Evolutionary conservation across 805 yeast species (phyloP).

Genomic region (Wickerhamomyces subpelliculosus): DNA sequence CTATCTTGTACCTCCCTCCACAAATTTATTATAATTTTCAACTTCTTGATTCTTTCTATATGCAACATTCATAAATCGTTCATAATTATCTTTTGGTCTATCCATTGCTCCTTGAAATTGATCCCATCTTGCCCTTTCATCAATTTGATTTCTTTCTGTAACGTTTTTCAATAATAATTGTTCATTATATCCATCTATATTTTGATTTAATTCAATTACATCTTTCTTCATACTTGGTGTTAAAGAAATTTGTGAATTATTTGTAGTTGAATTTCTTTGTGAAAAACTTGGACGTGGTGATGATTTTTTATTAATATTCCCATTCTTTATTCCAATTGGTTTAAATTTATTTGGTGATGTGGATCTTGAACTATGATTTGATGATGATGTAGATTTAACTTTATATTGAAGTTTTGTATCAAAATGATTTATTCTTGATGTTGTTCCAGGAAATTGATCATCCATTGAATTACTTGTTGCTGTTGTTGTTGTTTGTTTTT

Average conservation of each 20-base stretch:
- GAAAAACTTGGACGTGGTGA: not conserved
- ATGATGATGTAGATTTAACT: constrained; percentile 11
- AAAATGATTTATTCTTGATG: constrained; percentile 2
- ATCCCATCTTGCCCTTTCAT: constrained; percentile 9
- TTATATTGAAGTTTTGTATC: constrained; percentile 16
- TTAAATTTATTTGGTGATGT: constrained; percentile 5
- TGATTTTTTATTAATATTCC: too few relatives aligned
- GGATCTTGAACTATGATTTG: constrained; percentile 4
- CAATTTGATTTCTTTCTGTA: constrained; percentile 13
- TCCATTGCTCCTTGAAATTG: too few relatives aligned
- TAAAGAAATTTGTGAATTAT: too few relatives aligned
- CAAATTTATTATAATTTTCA: constrained; percentile 11
- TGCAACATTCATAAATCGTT: constrained; percentile 18
- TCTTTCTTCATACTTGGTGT: not conserved
- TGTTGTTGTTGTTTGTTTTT: too few relatives aligned
- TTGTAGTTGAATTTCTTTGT: not conserved
- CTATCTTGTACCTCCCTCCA: too few relatives aligned
- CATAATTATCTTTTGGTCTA: constrained; percentile 8
- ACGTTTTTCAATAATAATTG: constrained; percentile 9
- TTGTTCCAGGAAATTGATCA: not conserved
- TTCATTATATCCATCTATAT: not conserved
- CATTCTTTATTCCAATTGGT: too few relatives aligned
- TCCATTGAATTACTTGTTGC: too few relatives aligned
- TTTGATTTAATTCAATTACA: not conserved
- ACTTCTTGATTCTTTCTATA: constrained; percentile 10